phyloP scores from a whole-genome alignment of 2,329 filamentous ascomycete genomes.

The Didymosphaeria variabile region DNA sequence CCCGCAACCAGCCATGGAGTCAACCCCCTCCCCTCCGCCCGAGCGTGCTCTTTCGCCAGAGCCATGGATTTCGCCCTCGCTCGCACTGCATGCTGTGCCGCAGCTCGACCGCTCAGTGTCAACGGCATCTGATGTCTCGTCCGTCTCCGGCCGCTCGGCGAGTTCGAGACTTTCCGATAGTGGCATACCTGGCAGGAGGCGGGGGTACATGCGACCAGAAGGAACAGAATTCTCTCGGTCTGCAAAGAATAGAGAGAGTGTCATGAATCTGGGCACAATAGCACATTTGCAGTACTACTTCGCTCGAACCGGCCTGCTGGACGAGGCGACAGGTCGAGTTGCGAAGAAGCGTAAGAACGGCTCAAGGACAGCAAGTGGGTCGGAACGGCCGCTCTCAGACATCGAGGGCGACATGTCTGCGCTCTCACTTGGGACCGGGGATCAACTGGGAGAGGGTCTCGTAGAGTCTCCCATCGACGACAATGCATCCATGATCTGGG shows the following conservation, averaged over 20 bases:
- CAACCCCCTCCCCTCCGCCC: slow-evolving; percentile 52
- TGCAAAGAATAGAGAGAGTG: slow-evolving; percentile 88
- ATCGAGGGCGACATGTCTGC: slow-evolving; percentile 38
- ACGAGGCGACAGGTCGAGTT: slow-evolving; percentile 89
- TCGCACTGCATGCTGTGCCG: slow-evolving; percentile 67
- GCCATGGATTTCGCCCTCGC: slow-evolving; percentile 69
- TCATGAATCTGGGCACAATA: slow-evolving; percentile 95
- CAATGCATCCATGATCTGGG: slow-evolving; percentile 59
- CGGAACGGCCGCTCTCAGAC: slow-evolving; percentile 38
- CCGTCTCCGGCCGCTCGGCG: slow-evolving; percentile 70
- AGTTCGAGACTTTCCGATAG: slow-evolving; percentile 62
- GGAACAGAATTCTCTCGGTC: slow-evolving; percentile 90
- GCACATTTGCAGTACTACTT: slow-evolving; percentile 99
- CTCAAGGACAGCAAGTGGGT: slow-evolving; percentile 43
- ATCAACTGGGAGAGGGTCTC: slow-evolving; percentile 49
- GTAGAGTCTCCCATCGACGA: slow-evolving; percentile 65
- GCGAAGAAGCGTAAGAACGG: slow-evolving; percentile 70
- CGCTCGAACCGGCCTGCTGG: slow-evolving; percentile 88
- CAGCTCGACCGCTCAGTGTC: slow-evolving; percentile 72
- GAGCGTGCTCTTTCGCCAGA: slow-evolving; percentile 65
- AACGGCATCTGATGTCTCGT: slow-evolving; percentile 64
- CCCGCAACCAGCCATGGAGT: slow-evolving; percentile 34
- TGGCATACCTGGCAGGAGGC: slow-evolving; percentile 61
- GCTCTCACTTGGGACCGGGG: slow-evolving; percentile 34
- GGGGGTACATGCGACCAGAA: slow-evolving; percentile 88